Conservation (phyloP, 768 basidiomycete species). For the Pulveroboletus ravenelii region DNA sequence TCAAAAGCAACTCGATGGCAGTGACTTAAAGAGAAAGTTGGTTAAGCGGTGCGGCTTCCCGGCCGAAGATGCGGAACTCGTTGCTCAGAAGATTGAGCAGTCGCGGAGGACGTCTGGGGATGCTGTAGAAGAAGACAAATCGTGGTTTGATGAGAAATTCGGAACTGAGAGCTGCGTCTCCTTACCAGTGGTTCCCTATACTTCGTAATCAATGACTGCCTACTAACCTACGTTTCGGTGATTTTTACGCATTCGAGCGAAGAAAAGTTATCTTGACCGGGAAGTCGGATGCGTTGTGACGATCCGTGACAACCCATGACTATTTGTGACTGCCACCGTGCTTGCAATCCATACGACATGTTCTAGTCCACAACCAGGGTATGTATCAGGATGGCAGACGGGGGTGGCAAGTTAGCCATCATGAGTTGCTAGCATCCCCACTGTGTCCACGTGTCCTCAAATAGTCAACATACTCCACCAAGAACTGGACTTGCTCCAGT, state of each 20-base stretch:
- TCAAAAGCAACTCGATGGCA: constrained; percentile 5
- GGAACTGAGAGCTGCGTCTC: constrained; percentile 7
- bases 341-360: neutral
- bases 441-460: constrained; percentile 30
- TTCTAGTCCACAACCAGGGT: constrained; percentile 2
- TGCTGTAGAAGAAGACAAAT: constrained; percentile 9
- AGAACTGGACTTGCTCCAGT: constrained; percentile 84
- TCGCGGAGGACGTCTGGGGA: constrained; percentile 4
- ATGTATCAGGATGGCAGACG: neutral
- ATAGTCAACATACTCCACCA: constrained; percentile 72
- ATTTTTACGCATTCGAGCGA: neutral
- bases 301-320: constrained; percentile 6
- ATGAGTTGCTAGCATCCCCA: neutral
- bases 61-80: constrained; percentile 13
- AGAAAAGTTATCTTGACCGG: neutral
- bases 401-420: neutral
- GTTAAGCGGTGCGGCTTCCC: constrained; percentile 23
- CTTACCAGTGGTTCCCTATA: constrained; percentile 10
- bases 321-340: neutral
- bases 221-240: neutral
- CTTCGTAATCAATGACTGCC: neutral
- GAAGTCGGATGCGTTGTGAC: neutral
- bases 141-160: constrained; percentile 20
- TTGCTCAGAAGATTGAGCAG: constrained; percentile 19
- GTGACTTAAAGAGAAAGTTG: constrained; percentile 19